Percentiles rank a stretch among this genome's conserved stretches.
These are phyloP conservation scores for Zasmidium cellare DNA, from an alignment of 2,329 filamentous ascomycete species.

Conservation along the genomic window DNA sequence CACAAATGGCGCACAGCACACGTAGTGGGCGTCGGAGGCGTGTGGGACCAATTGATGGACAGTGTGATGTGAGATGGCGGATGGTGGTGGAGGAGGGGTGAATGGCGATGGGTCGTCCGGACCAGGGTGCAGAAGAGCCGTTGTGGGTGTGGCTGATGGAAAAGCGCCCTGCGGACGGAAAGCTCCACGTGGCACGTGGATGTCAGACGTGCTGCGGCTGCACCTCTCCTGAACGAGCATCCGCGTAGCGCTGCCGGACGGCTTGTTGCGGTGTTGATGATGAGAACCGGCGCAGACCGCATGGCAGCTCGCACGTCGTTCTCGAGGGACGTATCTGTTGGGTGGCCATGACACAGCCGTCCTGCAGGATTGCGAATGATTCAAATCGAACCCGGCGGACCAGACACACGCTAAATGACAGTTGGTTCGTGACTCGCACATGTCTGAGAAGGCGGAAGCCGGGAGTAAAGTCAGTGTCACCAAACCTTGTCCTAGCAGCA, in stretches of 20 bases:
- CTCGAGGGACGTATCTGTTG: too few species aligned
- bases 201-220: background rate
- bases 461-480: background rate
- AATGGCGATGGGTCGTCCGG: background rate
- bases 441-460: background rate
- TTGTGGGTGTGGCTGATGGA: too few species aligned
- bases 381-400: background rate
- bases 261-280: too few species aligned
- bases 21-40: background rate
- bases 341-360: background rate
- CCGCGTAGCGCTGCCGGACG: too few species aligned
- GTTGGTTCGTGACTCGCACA: background rate
- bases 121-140: too few species aligned
- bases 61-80: background rate
- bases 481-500: background rate
- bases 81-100: background rate
- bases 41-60: background rate
- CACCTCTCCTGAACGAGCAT: background rate
- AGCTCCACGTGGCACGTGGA: background rate
- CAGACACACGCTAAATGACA: background rate
- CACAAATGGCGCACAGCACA: background rate
- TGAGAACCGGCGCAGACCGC: background rate
- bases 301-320: background rate
- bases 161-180: too few species aligned
- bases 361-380: background rate